phyloP scores from a whole-genome alignment of 1,284 basidiomycete species.

The Pisolithus thermaeus region DNA sequence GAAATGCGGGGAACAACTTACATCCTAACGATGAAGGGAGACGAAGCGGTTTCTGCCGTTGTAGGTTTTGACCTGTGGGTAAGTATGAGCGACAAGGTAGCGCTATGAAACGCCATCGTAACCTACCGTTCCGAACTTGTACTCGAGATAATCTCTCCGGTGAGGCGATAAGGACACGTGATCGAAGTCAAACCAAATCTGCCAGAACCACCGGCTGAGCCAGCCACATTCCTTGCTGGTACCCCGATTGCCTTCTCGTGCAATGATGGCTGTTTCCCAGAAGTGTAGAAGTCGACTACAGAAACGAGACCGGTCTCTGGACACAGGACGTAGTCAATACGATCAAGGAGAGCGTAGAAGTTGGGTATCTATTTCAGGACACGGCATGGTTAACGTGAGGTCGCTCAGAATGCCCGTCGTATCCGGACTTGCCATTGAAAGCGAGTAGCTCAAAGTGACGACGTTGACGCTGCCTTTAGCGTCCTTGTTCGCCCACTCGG shows the following conservation, averaged over 20 bases:
- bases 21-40: constrained; percentile 65
- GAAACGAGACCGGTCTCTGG: constrained; percentile 62
- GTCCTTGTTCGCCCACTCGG: constrained; percentile 49
- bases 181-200: constrained; percentile 78
- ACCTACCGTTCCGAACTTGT: constrained; percentile 68
- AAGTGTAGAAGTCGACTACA: constrained; percentile 80
- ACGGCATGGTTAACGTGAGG: background rate
- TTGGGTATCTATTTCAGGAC: constrained; percentile 50
- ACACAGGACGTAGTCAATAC: constrained; percentile 65
- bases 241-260: constrained; percentile 69
- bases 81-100: background rate
- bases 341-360: constrained; percentile 66
- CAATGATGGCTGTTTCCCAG: constrained; percentile 50
- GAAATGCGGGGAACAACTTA: constrained; percentile 18
- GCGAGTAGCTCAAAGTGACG: constrained; percentile 67
- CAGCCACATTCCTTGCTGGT: constrained; percentile 66
- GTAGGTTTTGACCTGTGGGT: constrained; percentile 50
- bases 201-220: constrained; percentile 79
- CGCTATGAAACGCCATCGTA: background rate
- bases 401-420: background rate
- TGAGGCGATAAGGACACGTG: constrained; percentile 70
- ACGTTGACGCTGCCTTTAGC: constrained; percentile 54
- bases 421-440: constrained; percentile 54
- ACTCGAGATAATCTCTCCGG: constrained; percentile 72
- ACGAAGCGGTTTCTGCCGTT: constrained; percentile 74